Percentiles rank a stretch among this genome's conserved stretches.
phyloP scores from a whole-genome alignment of 208 protist genomes.

The Novymonas esmeraldas region DNA sequence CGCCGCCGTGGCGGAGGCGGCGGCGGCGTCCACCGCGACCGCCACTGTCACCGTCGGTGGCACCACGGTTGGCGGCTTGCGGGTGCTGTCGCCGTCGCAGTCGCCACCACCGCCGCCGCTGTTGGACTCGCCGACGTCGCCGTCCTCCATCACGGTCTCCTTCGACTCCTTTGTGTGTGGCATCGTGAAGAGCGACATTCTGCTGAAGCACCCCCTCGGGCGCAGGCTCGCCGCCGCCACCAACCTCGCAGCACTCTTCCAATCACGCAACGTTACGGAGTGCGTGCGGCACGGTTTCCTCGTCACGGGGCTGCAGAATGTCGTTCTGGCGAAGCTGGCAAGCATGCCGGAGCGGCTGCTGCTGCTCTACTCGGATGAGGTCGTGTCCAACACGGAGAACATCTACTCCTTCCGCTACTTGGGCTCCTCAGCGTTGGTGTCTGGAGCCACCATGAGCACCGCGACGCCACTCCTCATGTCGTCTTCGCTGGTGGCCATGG shows the following conservation, averaged over 20 bases:
- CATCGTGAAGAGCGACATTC: conserved; percentile 77
- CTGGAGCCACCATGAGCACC: conserved; percentile 45
- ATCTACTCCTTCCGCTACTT: conserved; percentile 89
- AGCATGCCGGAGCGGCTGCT: conserved; percentile 58
- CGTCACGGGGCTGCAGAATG: conserved; percentile 66
- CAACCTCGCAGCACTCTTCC: conserved; percentile 77
- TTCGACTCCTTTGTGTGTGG: conserved; percentile 88
- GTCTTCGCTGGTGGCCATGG: conserved; percentile 22
- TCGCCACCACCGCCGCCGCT: not conserved
- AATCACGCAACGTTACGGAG: conserved; percentile 77
- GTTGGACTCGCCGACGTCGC: conserved; percentile 12
- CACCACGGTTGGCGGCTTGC: not conserved
- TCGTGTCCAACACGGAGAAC: conserved; percentile 68
- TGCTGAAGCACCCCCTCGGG: conserved; percentile 84
- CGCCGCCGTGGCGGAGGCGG: too few relatives aligned
- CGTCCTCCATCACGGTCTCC: conserved; percentile 48
- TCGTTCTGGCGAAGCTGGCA: conserved; percentile 66
- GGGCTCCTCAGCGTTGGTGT: conserved; percentile 48
- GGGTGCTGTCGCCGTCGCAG: not conserved
- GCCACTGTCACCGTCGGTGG: not conserved
- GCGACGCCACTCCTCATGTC: conserved; percentile 37
- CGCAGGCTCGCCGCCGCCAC: conserved; percentile 77
- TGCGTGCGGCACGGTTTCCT: conserved; percentile 85
- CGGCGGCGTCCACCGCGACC: too few relatives aligned
- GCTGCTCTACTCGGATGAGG: conserved; percentile 72